phyloP scores from a whole-genome alignment of 2,329 filamentous ascomycete species.

The Epichloe coenophiala region DNA sequence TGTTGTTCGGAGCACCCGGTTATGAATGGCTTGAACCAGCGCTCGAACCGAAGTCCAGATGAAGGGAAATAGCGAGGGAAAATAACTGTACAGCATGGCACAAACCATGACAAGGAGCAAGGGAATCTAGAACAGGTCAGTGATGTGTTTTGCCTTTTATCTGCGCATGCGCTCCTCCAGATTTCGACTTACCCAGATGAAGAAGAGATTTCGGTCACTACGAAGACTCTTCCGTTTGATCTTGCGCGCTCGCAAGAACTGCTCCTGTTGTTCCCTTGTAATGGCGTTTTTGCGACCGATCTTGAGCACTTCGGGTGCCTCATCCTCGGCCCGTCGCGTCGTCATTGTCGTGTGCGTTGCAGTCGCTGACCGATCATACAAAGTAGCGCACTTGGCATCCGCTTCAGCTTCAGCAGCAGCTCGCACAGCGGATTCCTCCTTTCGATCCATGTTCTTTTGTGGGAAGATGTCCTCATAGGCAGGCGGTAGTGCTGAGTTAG shows the following conservation, averaged over 20 bases:
- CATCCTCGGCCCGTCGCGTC: constrained; percentile 25
- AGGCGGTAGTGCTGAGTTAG: constrained; percentile 43
- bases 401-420: constrained; percentile 46
- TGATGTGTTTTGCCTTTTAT: neutral
- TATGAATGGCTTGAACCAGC: constrained; percentile 16
- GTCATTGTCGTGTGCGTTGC: constrained; percentile 16
- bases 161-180: neutral
- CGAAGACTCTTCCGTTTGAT: constrained; percentile 49
- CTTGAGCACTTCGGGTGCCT: constrained; percentile 33
- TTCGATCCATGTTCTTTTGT: constrained; percentile 35
- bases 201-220: constrained; percentile 53
- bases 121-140: constrained; percentile 26
- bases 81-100: constrained; percentile 36
- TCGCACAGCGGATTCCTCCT: constrained; percentile 42
- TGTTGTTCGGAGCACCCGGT: constrained; percentile 12
- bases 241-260: constrained; percentile 45
- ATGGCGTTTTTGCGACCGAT: constrained; percentile 51
- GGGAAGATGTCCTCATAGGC: constrained; percentile 73
- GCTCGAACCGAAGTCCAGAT: constrained; percentile 20
- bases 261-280: constrained; percentile 51
- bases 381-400: constrained; percentile 40
- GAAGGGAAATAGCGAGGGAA: constrained; percentile 31
- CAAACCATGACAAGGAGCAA: constrained; percentile 34
- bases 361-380: constrained; percentile 32
- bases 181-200: constrained; percentile 45